A percentile compares a stretch with the other conserved stretches of the same genome.
Conservation (phyloP, 768 basidiomycete species). For the Trametes maxima region DNA sequence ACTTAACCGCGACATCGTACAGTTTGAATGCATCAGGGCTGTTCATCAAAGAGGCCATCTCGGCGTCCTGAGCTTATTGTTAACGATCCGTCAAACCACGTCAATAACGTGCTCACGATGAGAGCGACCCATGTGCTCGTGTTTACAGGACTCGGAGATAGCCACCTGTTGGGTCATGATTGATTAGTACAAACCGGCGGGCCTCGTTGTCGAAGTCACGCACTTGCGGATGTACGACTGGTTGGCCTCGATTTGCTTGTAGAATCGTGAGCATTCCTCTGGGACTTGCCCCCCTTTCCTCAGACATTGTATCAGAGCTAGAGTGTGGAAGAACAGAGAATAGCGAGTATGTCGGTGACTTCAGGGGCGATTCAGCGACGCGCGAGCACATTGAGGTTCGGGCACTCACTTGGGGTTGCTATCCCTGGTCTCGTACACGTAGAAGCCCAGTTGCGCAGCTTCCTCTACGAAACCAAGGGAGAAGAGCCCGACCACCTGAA, state of each 20-base stretch:
- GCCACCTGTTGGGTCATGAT: conserved; percentile 50
- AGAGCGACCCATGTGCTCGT: conserved; percentile 69
- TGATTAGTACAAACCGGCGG: neutral
- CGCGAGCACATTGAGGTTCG: too few relatives aligned
- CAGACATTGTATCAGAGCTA: conserved; percentile 64
- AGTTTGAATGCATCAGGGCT: conserved; percentile 62
- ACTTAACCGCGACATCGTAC: conserved; percentile 73
- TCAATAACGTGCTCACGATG: conserved; percentile 42
- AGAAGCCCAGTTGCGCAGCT: conserved; percentile 65
- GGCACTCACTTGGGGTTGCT: conserved; percentile 62
- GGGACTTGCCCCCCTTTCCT: conserved; percentile 45
- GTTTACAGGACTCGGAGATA: conserved; percentile 70
- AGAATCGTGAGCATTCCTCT: conserved; percentile 43
- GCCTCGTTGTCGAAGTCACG: conserved; percentile 12
- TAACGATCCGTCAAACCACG: neutral
- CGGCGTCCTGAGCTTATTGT: conserved; percentile 55
- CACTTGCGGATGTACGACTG: conserved; percentile 64
- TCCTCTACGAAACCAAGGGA: conserved; percentile 61
- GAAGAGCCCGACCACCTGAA: conserved; percentile 62
- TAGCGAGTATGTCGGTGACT: conserved; percentile 74
- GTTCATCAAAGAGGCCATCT: conserved; percentile 60
- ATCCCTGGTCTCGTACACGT: conserved; percentile 57
- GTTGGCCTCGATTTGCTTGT: conserved; percentile 61
- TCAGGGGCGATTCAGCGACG: neutral
- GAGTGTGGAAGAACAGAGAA: conserved; percentile 68